Evolutionary conservation across 2,329 filamentous ascomycete genomes (phyloP).

Genomic region (Juglanconis sp.): DNA sequence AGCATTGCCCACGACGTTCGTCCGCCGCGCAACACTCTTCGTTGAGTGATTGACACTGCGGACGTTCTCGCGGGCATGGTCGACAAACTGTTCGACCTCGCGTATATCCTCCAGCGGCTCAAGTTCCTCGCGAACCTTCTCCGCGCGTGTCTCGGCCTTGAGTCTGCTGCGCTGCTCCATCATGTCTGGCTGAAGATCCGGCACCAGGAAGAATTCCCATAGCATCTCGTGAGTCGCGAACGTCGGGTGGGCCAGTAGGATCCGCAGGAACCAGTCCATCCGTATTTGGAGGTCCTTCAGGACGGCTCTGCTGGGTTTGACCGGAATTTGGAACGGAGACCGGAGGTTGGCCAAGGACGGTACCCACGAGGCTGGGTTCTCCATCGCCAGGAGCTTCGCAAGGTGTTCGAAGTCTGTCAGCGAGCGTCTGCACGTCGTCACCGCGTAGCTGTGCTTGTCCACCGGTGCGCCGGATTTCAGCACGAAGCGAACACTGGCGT

Average conservation of each 20-base stretch:
- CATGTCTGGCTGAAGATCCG: conserved; percentile 85
- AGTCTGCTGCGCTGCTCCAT: conserved; percentile 84
- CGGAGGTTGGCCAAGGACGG: conserved; percentile 74
- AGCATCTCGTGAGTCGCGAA: conserved; percentile 96
- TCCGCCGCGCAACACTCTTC: conserved; percentile 75
- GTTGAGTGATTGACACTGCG: conserved; percentile 80
- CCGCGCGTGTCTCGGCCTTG: conserved; percentile 78
- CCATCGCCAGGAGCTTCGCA: conserved; percentile 74
- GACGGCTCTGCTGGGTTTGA: conserved; percentile 82
- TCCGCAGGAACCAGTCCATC: conserved; percentile 83
- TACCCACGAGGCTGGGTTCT: conserved; percentile 95
- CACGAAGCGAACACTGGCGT: conserved; percentile 87
- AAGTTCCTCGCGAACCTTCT: conserved; percentile 86
- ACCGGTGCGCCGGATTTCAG: conserved; percentile 90
- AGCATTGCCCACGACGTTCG: conserved; percentile 68
- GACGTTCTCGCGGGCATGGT: conserved; percentile 86
- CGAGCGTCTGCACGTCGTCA: conserved; percentile 89
- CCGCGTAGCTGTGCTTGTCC: conserved; percentile 78
- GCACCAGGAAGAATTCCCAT: conserved; percentile 98
- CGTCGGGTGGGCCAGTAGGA: conserved; percentile 82
- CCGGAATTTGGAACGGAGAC: conserved; percentile 89
- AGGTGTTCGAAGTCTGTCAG: conserved; percentile 89
- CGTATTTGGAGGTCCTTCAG: conserved; percentile 83
- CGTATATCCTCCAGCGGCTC: conserved; percentile 77
- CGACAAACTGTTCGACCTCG: conserved; percentile 90